Base-by-base conservation (phyloP, 306 rosid species). In the Abrus precatorius region DNA sequence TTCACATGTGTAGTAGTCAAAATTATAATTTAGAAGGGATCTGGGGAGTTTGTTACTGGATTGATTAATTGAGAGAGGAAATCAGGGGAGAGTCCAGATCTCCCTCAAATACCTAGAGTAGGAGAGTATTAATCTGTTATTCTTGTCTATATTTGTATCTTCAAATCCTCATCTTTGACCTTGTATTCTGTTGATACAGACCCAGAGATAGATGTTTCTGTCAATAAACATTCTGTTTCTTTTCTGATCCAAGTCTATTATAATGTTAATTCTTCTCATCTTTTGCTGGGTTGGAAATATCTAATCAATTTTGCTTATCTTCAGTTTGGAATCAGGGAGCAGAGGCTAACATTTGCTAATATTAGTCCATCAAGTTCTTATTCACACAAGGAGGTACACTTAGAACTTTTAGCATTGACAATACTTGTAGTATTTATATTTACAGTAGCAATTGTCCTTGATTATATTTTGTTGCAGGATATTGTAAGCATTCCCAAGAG, bases 241-340 rank as follows among this genome's bases (percentile, higher is more conserved):
- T 61, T 9, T 44, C 38, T 28, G 30, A 56, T 73, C 40, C 68
- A 11, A 4, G 40, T 74, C 29, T 41, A 56, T 27, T 56, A 44
- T 47, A 38, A 64, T 33, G 33, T 45, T 82, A 14, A 65, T 50
- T 74, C 72, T 45, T 60, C 50, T 59, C 14, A 49, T 33, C 28
- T 77, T 13, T 66, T 47, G 27, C 48, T 33, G 63, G 49, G 74
- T 77, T 72, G 66, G 33, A 69, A 54, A 40, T 66, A 50, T 61
- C 71, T 83, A 76, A 76, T 81, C 64, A 76, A 49, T 75, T 80
- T 72, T 73, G 61, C 83, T 87, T 48, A 75, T 34, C 61, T 76
- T 78, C 92, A 93, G 97, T 85, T 87, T 63, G 94, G 91, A 86
- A 83, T 85, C 84, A 89, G 92, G 92, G 97, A 88, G 87, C 97